phyloP scores from a whole-genome alignment of 1,139 yeast species.

The Suhomyces coccinellae region DNA sequence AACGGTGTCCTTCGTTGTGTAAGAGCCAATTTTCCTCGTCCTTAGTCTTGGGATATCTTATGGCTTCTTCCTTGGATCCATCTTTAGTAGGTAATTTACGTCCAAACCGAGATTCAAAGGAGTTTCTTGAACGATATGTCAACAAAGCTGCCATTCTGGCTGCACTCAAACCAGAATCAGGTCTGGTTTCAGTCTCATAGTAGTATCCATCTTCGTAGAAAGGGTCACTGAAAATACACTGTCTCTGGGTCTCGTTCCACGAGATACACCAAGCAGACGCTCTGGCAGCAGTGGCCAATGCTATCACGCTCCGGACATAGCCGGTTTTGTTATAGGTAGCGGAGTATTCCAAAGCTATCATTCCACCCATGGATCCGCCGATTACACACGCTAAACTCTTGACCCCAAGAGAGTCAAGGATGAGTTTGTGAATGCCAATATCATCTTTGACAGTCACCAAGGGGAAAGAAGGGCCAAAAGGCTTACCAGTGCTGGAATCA shows the following conservation, averaged over 20 bases:
- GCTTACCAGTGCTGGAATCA: constrained; percentile 68
- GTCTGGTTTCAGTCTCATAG: constrained; percentile 67
- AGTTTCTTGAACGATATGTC: constrained; percentile 88
- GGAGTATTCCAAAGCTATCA: constrained; percentile 86
- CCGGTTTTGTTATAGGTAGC: constrained; percentile 65
- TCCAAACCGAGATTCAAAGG: constrained; percentile 89
- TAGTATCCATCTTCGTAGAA: constrained; percentile 85
- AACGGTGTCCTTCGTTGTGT: constrained; percentile 44
- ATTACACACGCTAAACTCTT: constrained; percentile 77
- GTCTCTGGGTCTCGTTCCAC: constrained; percentile 98
- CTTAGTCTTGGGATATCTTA: constrained; percentile 38
- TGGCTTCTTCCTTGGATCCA: constrained; percentile 27
- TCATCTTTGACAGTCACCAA: constrained; percentile 91
- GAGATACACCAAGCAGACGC: constrained; percentile 98
- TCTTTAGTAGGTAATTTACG: constrained; percentile 56
- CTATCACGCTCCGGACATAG: constrained; percentile 72
- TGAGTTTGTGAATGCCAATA: constrained; percentile 72
- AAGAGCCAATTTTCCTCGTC: constrained; percentile 50
- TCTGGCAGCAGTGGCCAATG: constrained; percentile 90
- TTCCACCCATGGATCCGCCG: constrained; percentile 99
- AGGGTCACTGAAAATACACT: constrained; percentile 92
- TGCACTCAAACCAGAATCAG: constrained; percentile 84
- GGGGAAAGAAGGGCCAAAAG: constrained; percentile 95
- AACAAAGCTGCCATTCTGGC: constrained; percentile 96
- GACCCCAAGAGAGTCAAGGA: constrained; percentile 75